A percentile compares a stretch with the other conserved stretches of the same genome.
Evolutionary conservation across 75 land plant genomes (phyloP).

Genomic region (Pinus albicaulis): DNA sequence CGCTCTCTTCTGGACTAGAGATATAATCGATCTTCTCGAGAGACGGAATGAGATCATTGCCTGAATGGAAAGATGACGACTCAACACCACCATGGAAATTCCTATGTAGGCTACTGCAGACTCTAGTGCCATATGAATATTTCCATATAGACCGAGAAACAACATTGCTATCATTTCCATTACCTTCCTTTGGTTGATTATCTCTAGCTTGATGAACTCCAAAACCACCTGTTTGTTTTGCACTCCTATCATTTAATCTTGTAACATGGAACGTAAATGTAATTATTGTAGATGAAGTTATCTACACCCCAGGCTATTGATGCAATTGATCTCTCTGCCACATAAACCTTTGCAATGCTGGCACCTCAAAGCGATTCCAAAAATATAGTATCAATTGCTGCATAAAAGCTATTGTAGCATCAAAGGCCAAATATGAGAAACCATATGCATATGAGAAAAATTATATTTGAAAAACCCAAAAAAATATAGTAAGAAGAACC

Average conservation of each 20-base stretch:
- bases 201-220: slow-evolving; percentile 6
- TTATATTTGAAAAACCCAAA: slow-evolving; percentile 94
- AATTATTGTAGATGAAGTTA: slow-evolving; percentile 85
- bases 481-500: slow-evolving; percentile 95
- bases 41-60: no score
- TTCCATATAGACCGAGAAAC: background rate
- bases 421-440: slow-evolving; percentile 95
- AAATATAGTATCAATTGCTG: slow-evolving; percentile 94
- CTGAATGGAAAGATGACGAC: no score
- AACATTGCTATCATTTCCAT: background rate
- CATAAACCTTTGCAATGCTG: slow-evolving; percentile 82
- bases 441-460: slow-evolving; percentile 97
- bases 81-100: background rate
- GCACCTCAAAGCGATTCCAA: slow-evolving; percentile 99
- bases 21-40: no score
- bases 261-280: slow-evolving; percentile 73
- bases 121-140: slow-evolving; percentile 4
- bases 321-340: slow-evolving; percentile 58
- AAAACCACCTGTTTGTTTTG: slow-evolving; percentile 13
- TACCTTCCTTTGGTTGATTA: slow-evolving; percentile 12
- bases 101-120: background rate
- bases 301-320: slow-evolving; percentile 54
- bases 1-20: no score
- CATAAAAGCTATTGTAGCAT: slow-evolving; percentile 92
- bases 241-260: slow-evolving; percentile 45